These are phyloP conservation scores for Tarenaya hassleriana DNA, from an alignment of 345 rosid genomes.

Conservation along the genomic window DNA sequence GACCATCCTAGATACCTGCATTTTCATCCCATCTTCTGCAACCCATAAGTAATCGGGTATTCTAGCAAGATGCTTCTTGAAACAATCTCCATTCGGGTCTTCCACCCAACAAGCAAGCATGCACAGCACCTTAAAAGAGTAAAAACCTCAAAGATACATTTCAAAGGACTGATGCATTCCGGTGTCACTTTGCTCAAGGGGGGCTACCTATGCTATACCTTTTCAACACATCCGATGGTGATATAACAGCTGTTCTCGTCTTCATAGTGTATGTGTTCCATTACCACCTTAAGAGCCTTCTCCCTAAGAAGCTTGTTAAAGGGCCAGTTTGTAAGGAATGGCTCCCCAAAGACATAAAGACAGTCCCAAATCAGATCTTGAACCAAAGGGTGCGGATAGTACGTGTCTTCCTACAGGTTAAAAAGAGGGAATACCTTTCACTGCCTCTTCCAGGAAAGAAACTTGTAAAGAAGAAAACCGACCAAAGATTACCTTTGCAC, in stretches of 20 bases:
- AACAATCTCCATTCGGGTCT: slow-evolving; percentile 41
- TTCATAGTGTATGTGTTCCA: no score
- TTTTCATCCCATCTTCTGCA: slow-evolving; percentile 75
- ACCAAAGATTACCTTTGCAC: slow-evolving; percentile 29
- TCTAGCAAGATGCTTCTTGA: slow-evolving; percentile 60
- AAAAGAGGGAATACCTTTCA: no score
- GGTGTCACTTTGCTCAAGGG: no score
- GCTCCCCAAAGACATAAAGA: slow-evolving; percentile 31
- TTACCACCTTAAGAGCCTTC: slow-evolving; percentile 21
- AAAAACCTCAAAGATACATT: no score
- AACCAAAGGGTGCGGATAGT: slow-evolving; percentile 37
- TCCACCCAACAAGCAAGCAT: slow-evolving; percentile 61
- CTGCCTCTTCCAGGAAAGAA: no score
- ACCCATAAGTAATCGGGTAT: slow-evolving; percentile 58
- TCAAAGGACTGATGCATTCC: no score
- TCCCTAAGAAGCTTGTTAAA: slow-evolving; percentile 32
- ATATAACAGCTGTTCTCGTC: slow-evolving; percentile 28
- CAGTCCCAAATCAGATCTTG: slow-evolving; percentile 40
- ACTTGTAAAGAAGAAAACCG: no score
- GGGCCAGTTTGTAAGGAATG: slow-evolving; percentile 37
- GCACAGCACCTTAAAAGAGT: slow-evolving; percentile 30
- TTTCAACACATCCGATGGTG: slow-evolving; percentile 40
- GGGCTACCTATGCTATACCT: slow-evolving; percentile 27
- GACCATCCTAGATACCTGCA: slow-evolving; percentile 31
- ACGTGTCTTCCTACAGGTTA: slow-evolving; percentile 33